Conservation (phyloP, 768 basidiomycete species). For the Pleurotus salmoneostramineus region DNA sequence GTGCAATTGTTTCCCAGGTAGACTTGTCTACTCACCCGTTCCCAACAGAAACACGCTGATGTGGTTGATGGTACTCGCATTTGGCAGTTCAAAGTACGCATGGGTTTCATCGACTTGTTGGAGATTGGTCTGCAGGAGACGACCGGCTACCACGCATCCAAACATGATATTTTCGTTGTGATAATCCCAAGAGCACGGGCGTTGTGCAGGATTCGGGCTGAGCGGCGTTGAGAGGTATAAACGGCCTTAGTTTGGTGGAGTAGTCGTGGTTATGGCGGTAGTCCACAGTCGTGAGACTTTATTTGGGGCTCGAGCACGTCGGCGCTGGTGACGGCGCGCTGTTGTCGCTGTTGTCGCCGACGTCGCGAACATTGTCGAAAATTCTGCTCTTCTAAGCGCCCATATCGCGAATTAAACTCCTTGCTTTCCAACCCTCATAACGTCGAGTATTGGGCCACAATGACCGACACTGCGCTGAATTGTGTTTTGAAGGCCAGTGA, state of each 20-base stretch:
- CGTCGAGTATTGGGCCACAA: too few species aligned
- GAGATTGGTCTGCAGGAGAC: slow-evolving; percentile 74
- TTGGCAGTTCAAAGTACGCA: slow-evolving; percentile 70
- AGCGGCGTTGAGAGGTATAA: neutral
- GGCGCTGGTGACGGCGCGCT: neutral
- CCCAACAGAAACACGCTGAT: slow-evolving; percentile 82
- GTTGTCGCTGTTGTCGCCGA: neutral
- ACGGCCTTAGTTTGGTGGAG: neutral
- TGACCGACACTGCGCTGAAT: too few species aligned
- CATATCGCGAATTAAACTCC: too few species aligned
- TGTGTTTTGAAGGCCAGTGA: too few species aligned
- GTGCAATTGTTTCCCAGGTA: neutral
- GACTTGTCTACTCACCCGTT: slow-evolving; percentile 44
- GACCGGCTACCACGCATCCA: slow-evolving; percentile 76
- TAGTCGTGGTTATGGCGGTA: neutral
- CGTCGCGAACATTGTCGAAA: neutral
- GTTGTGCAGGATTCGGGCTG: neutral
- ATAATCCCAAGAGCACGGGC: neutral
- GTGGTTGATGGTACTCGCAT: slow-evolving; percentile 76
- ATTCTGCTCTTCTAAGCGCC: neutral
- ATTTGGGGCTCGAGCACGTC: neutral
- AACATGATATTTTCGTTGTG: slow-evolving; percentile 45
- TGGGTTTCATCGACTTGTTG: slow-evolving; percentile 83
- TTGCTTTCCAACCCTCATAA: too few species aligned
- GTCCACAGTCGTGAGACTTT: neutral